phyloP scores from a whole-genome alignment of 768 basidiomycete genomes.

The Leccinum broughii region DNA sequence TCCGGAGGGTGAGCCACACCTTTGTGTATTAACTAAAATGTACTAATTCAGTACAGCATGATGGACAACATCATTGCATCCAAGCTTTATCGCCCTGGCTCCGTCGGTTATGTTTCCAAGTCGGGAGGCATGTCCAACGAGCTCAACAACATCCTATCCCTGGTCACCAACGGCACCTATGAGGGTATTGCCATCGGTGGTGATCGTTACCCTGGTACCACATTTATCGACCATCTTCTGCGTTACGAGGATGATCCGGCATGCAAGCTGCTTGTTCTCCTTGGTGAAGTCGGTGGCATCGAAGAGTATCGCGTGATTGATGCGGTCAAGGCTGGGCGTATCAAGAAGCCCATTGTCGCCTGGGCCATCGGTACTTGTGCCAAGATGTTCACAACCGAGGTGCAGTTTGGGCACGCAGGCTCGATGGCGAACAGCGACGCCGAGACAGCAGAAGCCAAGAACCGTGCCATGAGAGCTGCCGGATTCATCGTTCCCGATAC shows the following conservation, averaged over 20 bases:
- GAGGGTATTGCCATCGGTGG: constrained; percentile 99
- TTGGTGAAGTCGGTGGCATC: constrained; percentile 98
- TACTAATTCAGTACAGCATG: constrained; percentile 57
- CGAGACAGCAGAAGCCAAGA: constrained; percentile 99
- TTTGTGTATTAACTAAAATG: neutral
- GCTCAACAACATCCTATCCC: constrained; percentile 98
- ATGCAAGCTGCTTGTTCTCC: constrained; percentile 98
- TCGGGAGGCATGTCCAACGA: constrained; percentile 99
- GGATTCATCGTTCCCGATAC: constrained; percentile 97
- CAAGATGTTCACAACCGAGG: constrained; percentile 99
- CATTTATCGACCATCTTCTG: constrained; percentile 98
- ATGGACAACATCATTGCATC: constrained; percentile 99
- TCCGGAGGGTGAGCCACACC: constrained; percentile 76
- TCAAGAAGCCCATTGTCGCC: constrained; percentile 98
- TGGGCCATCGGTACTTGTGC: constrained; percentile 99
- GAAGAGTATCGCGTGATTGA: constrained; percentile 99
- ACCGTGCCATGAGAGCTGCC: constrained; percentile 88
- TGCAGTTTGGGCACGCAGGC: constrained; percentile 99
- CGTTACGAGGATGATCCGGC: constrained; percentile 97
- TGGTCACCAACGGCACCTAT: constrained; percentile 96
- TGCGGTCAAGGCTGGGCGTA: constrained; percentile 88
- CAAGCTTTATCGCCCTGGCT: constrained; percentile 96
- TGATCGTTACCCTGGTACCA: constrained; percentile 97
- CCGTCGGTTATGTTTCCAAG: constrained; percentile 98
- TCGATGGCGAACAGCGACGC: constrained; percentile 96